phyloP scores from a whole-genome alignment of 75 land plant species.

The Sequoia sempervirens region DNA sequence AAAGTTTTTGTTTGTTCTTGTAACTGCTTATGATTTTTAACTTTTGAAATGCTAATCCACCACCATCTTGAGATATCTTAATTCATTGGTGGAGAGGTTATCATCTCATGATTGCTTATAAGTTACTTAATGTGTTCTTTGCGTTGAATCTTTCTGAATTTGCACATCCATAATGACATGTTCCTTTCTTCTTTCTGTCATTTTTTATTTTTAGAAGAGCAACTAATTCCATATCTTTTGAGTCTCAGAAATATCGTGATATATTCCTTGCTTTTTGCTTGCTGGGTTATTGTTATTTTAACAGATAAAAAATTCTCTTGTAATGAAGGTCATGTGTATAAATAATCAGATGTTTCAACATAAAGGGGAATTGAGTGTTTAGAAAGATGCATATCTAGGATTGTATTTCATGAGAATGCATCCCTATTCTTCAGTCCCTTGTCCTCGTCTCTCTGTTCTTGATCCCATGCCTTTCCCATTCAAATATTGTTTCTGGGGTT shows the following conservation, averaged over 20 bases:
- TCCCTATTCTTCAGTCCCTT: not conserved
- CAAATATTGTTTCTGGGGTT: not conserved
- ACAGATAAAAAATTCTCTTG: not conserved
- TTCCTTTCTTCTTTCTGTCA: not conserved
- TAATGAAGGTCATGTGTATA: too few species aligned
- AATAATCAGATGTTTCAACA: not conserved
- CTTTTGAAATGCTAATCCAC: not conserved
- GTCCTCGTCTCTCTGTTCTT: not conserved
- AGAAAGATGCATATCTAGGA: not conserved
- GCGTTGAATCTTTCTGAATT: not conserved
- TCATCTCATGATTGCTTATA: not conserved
- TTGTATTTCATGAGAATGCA: not conserved
- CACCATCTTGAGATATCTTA: not conserved
- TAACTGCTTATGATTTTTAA: not conserved
- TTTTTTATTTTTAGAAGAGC: not conserved
- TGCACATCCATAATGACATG: not conserved
- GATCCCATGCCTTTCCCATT: not conserved
- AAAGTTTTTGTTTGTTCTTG: not conserved
- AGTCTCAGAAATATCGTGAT: not conserved
- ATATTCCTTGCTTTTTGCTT: not conserved
- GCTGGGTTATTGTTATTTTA: not conserved
- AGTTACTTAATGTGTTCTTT: not conserved
- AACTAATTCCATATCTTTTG: not conserved
- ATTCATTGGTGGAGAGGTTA: not conserved
- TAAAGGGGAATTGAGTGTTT: not conserved